Base-by-base conservation (phyloP, 2,329 filamentous ascomycete genomes). In the Hymenoscyphus scutula region DNA sequence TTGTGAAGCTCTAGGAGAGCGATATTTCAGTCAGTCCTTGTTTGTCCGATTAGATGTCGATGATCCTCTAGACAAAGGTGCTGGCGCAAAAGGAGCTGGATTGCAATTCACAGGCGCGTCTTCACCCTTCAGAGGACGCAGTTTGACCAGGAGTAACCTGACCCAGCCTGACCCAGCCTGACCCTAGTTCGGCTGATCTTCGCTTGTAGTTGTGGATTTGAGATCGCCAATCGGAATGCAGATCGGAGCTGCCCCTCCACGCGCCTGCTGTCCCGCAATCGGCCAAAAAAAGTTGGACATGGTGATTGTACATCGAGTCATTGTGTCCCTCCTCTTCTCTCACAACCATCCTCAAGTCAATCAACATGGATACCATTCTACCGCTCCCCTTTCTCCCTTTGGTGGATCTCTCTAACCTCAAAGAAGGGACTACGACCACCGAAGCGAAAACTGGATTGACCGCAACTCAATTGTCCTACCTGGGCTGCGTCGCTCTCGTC, bases 311-410 rank as follows among this genome's bases (percentile, higher is more conserved):
- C 59, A 61, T 60, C 60, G 62, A 53, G 48, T 57, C 32, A 17
- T 56, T 51, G 51, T 61, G 30, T 29, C 34, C 37, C 32, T 55
- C 59, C 58, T 45, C 38, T 51, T 53, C 38, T 10, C 56, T 56
- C 60, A 53, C 41, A 37, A 29, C 45, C 10, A 38, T 54, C 17
- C 3, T 58, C 58, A 56, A 32, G 55, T 30, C 53, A 58, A 55
- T 54, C 73, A 73, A 64, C 65, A 89, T 89, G 86, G 86, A 89
- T 75, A 85, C 85, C 32, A 86, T 82, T 64, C 79, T 88, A 25
- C 84, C 86, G 10, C 77, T 89, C 59, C 86, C 86, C 27, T 88
- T 89, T 71, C 77, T 89, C 64, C 78, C 86, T 74, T 81, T 81
- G 71, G 81, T 88, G 64, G 78, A 81, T 66, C 77, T 83, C 57